A percentile compares a stretch with the other conserved stretches of the same genome.
Conservation (phyloP, 1,284 basidiomycete genomes). For the Pascua guehoae region DNA sequence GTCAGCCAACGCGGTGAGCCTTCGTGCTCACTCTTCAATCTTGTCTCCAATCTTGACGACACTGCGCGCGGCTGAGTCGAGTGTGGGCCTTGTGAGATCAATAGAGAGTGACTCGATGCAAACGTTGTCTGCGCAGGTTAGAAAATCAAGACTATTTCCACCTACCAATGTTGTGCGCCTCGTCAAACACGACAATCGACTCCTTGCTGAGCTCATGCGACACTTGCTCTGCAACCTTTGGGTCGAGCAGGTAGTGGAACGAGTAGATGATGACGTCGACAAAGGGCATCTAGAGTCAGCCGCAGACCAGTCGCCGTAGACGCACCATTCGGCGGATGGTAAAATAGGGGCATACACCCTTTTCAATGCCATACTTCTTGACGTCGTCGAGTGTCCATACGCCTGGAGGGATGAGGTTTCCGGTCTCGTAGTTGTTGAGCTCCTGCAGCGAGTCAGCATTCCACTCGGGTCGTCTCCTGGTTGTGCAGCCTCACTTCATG, state of each 20-base stretch:
- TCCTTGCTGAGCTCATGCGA: constrained; percentile 97
- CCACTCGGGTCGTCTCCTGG: too few species aligned
- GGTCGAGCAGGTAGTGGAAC: constrained; percentile 97
- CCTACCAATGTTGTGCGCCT: constrained; percentile 97
- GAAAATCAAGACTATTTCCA: background rate
- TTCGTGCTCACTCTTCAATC: constrained; percentile 74
- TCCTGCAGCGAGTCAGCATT: constrained; percentile 52
- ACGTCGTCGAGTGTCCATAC: constrained; percentile 95
- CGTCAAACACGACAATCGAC: constrained; percentile 97
- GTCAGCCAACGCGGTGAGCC: background rate
- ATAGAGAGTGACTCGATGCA: constrained; percentile 98
- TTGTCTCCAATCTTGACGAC: constrained; percentile 82
- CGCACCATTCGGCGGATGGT: constrained; percentile 90
- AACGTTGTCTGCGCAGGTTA: constrained; percentile 78
- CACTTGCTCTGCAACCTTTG: constrained; percentile 98
- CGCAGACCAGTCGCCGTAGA: background rate
- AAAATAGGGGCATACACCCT: constrained; percentile 92
- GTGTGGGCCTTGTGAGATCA: constrained; percentile 96
- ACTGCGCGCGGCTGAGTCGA: constrained; percentile 89
- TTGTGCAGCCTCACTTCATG: constrained; percentile 74
- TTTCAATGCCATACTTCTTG: constrained; percentile 79
- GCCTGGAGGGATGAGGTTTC: constrained; percentile 77
- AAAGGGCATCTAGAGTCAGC: constrained; percentile 72
- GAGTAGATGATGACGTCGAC: constrained; percentile 97
- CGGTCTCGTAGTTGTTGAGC: constrained; percentile 74